A percentile compares a stretch with the other conserved stretches of the same genome.
phyloP scores from a whole-genome alignment of 1,284 basidiomycete genomes.

The Waitea zeae region DNA sequence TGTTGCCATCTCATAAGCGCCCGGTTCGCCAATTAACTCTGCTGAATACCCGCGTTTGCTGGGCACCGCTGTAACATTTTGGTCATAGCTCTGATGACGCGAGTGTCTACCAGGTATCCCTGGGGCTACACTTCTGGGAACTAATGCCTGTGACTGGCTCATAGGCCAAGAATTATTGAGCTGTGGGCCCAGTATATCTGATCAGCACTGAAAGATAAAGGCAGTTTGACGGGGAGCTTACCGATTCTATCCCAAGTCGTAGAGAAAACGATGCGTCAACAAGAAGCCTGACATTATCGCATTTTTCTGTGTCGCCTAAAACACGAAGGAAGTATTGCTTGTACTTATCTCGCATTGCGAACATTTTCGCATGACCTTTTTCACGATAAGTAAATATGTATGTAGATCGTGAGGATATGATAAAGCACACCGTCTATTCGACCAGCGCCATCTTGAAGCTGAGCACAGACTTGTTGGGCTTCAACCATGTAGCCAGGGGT shows the following conservation, averaged over 20 bases:
- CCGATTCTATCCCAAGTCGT: not conserved
- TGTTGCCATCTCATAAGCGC: too few species aligned
- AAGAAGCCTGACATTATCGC: not conserved
- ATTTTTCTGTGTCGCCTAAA: not conserved
- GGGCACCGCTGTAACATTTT: too few species aligned
- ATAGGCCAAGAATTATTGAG: not conserved
- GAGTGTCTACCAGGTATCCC: too few species aligned
- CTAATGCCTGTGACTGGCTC: too few species aligned
- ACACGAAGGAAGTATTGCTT: not conserved
- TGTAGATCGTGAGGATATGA: too few species aligned
- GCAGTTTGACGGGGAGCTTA: not conserved
- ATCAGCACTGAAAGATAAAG: not conserved
- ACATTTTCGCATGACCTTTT: not conserved
- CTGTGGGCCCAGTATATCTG: not conserved
- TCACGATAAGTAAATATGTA: too few species aligned
- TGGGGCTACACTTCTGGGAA: too few species aligned
- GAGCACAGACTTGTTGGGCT: not conserved
- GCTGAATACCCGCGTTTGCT: too few species aligned
- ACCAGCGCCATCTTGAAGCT: not conserved
- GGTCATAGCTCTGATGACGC: too few species aligned
- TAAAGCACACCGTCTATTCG: not conserved
- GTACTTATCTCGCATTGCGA: not conserved
- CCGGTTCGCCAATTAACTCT: too few species aligned
- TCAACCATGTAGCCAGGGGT: not conserved
- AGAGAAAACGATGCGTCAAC: too few species aligned